A percentile compares a stretch with the other conserved stretches of the same genome.
Evolutionary conservation across 169 alveolate species (phyloP).

Genomic region (Eimeria zaria): DNA sequence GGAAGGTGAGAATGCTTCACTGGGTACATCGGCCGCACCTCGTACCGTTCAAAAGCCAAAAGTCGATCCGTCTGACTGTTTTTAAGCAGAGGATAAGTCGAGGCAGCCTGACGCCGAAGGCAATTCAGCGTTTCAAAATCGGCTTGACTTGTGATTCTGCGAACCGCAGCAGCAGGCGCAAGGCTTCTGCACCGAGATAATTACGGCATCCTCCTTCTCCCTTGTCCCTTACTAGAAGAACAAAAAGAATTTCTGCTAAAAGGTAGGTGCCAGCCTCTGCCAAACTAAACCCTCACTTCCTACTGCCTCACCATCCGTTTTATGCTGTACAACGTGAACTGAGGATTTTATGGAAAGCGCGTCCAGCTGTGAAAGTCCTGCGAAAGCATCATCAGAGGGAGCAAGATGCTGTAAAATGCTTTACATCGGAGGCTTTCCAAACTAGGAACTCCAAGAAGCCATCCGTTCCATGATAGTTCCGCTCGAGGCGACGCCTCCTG

Average conservation of each 20-base stretch:
- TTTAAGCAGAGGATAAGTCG: not conserved
- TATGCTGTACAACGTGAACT: conserved; percentile 59
- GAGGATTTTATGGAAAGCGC: conserved; percentile 46
- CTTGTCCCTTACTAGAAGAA: not conserved
- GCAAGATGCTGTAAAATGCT: not conserved
- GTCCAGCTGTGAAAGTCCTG: conserved; percentile 83
- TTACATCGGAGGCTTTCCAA: not conserved
- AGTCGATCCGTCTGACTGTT: not conserved
- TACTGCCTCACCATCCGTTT: conserved; percentile 28
- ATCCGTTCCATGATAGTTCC: too few species aligned
- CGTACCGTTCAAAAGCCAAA: not conserved
- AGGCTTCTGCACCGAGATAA: not conserved
- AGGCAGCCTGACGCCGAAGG: not conserved
- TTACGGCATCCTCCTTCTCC: not conserved
- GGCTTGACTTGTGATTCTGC: conserved; percentile 57
- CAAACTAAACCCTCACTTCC: not conserved
- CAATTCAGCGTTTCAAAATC: conserved; percentile 21
- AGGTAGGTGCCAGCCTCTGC: not conserved
- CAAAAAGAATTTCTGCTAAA: not conserved
- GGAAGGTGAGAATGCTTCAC: not conserved
- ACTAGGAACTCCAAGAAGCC: not conserved
- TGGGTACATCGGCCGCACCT: not conserved
- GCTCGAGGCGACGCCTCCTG: not conserved
- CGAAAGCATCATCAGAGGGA: not conserved
- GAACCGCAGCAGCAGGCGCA: not conserved